Conservation (phyloP, 2,329 filamentous ascomycete genomes). For the Colletotrichum tamarilloi region DNA sequence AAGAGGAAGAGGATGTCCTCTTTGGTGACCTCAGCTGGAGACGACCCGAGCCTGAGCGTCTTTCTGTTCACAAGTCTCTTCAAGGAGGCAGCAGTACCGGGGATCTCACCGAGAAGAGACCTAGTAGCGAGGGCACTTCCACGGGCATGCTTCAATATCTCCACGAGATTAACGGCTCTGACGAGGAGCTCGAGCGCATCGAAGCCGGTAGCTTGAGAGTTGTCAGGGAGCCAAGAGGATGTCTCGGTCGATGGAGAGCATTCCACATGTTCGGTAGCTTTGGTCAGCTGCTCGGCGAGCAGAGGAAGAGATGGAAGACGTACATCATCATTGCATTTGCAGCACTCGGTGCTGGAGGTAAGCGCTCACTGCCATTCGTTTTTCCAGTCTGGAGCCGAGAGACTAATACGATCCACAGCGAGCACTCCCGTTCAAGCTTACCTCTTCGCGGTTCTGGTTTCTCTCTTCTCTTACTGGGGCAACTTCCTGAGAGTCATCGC, state of each 20-base stretch:
- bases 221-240: conserved; percentile 14
- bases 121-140: conserved; percentile 23
- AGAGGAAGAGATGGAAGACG: conserved; percentile 33
- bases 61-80: neutral
- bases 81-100: conserved; percentile 20
- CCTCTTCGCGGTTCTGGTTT: conserved; percentile 32
- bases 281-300: conserved; percentile 29
- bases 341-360: conserved; percentile 32
- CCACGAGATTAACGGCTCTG: conserved; percentile 21
- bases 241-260: conserved; percentile 7
- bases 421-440: conserved; percentile 33
- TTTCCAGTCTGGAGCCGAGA: neutral
- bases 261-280: conserved; percentile 30
- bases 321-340: conserved; percentile 26
- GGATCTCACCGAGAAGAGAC: conserved; percentile 26
- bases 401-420: neutral
- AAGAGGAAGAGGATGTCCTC: conserved; percentile 31
- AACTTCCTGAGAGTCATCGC: conserved; percentile 39
- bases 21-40: conserved; percentile 37
- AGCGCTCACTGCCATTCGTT: neutral
- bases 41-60: conserved; percentile 17
- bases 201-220: conserved; percentile 1
- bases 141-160: conserved; percentile 6
- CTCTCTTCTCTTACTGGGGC: conserved; percentile 32
- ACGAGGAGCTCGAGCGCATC: conserved; percentile 24